Conservation (phyloP, 2,329 filamentous ascomycete genomes). For the Botrytis sinoallii region DNA sequence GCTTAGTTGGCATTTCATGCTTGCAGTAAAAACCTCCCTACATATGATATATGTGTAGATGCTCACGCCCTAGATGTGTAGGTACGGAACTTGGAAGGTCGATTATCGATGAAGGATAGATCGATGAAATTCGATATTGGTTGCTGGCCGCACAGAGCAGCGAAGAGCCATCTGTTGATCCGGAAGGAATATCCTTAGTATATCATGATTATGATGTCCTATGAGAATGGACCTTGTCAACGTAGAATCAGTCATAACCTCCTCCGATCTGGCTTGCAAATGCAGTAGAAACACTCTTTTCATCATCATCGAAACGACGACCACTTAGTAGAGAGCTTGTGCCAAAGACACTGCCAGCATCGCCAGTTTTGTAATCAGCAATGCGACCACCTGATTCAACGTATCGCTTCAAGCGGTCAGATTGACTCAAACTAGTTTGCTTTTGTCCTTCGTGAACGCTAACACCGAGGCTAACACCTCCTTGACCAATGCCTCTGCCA, state of each 20-base stretch:
- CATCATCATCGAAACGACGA: slow-evolving; percentile 74
- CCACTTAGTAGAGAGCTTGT: slow-evolving; percentile 48
- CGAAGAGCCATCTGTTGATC: slow-evolving; percentile 19
- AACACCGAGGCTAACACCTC: slow-evolving; percentile 80
- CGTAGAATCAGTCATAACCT: slow-evolving; percentile 39
- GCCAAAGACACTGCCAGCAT: slow-evolving; percentile 64
- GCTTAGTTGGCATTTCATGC: slow-evolving; percentile 9
- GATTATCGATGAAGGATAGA: slow-evolving; percentile 17
- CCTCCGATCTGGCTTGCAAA: slow-evolving; percentile 89
- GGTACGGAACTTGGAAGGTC: slow-evolving; percentile 7
- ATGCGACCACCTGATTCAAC: slow-evolving; percentile 79
- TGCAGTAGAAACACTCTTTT: slow-evolving; percentile 91
- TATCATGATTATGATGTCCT: slow-evolving; percentile 14
- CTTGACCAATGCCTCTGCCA: slow-evolving; percentile 72
- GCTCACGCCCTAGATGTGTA: background rate
- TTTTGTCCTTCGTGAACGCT: slow-evolving; percentile 75
- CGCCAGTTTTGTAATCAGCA: slow-evolving; percentile 51
- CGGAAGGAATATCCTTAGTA: slow-evolving; percentile 15
- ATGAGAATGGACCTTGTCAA: slow-evolving; percentile 14
- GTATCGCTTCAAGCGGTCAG: slow-evolving; percentile 89
- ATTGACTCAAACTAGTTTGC: slow-evolving; percentile 72
- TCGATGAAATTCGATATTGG: slow-evolving; percentile 21
- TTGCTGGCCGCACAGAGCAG: slow-evolving; percentile 17
- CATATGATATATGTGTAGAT: slow-evolving; percentile 13
- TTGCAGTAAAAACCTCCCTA: slow-evolving; percentile 10